Evolutionary conservation across 257 asterid genomes (phyloP), one percentile per base, ranked within the genome.

Genomic region (Cynanchum wilfordii): DNA sequence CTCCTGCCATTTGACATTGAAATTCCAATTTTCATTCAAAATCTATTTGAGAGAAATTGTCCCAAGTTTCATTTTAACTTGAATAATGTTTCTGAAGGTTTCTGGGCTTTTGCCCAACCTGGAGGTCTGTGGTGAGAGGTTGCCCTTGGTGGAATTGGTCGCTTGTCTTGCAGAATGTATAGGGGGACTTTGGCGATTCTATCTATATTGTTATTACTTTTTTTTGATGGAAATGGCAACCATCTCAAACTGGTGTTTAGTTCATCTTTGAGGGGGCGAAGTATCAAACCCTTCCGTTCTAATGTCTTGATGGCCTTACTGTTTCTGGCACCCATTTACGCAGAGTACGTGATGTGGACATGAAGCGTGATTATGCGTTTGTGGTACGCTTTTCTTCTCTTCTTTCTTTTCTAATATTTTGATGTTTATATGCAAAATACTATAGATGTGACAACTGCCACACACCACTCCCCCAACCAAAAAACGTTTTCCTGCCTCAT

Each of bases 261-360:
- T 80, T 86, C 88, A 81, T 82, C 87, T 79, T 84, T 84, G 90
- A 84, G 83, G 83, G 66, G 90, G 88, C 80, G 83, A 83, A 81
- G 82, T 82, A 84, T 81, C 86, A 84, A 52, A 80, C 82, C 87
- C 82, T 83, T 79, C 81, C 79, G 87, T 86, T 76, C 86, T 86
- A 73, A 77, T 82, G 89, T 80, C 82, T 81, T 84, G 91, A 85
- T 86, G 89, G 87, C 86, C 86, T 84, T 81, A 80, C 84, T 84
- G 81, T 86, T 86, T 86, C 84, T 86, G 88, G 88, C 82, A 86
- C 84, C 89, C 89, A 81, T 86, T 86, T 86, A 72, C 87, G 89
- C 91, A 84, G 91, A 84, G 87, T 86, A 79, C 91, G 91, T 62
- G 91, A 86, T 84, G 91, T 86, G 78, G 91, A 86, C 79, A 86